These are phyloP conservation scores for Zizania latifolia DNA, from an alignment of 176 grass and related monocot species.

Conservation along the genomic window DNA sequence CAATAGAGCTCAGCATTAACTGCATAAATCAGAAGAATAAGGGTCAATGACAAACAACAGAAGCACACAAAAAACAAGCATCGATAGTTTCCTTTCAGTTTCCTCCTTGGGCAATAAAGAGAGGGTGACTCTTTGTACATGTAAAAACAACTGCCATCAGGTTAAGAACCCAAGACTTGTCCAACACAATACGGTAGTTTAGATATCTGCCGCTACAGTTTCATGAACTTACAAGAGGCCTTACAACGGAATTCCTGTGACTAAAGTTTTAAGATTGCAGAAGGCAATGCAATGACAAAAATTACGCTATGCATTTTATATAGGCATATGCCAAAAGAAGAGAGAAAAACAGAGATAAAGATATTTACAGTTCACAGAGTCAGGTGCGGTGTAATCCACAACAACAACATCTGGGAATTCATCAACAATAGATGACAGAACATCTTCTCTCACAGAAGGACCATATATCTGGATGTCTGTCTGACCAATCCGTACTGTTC, in stretches of 20 bases:
- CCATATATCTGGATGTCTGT: constrained; percentile 61
- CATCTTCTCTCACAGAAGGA: constrained; percentile 57
- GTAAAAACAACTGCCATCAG: not conserved
- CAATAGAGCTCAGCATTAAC: constrained; percentile 83
- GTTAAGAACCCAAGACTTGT: constrained; percentile 5
- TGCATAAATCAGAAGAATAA: constrained; percentile 27
- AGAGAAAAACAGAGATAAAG: constrained; percentile 8
- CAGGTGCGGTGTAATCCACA: constrained; percentile 78
- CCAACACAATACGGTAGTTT: constrained; percentile 4
- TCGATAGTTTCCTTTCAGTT: not conserved
- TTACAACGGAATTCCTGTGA: not conserved
- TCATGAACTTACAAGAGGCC: not conserved
- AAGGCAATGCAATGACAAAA: constrained; percentile 2
- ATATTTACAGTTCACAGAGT: constrained; percentile 70
- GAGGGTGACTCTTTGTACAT: not conserved
- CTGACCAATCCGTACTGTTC: constrained; percentile 46
- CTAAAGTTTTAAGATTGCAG: not conserved
- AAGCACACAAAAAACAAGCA: not conserved
- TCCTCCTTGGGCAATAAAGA: not conserved
- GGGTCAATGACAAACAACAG: not conserved
- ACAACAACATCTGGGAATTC: constrained; percentile 76
- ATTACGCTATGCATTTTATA: not conserved
- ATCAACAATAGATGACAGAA: constrained; percentile 61
- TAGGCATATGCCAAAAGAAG: not conserved
- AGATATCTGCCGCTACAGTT: not conserved